Base-by-base conservation (phyloP, 1,284 basidiomycete species). In the Papiliotrema fonsecae region DNA sequence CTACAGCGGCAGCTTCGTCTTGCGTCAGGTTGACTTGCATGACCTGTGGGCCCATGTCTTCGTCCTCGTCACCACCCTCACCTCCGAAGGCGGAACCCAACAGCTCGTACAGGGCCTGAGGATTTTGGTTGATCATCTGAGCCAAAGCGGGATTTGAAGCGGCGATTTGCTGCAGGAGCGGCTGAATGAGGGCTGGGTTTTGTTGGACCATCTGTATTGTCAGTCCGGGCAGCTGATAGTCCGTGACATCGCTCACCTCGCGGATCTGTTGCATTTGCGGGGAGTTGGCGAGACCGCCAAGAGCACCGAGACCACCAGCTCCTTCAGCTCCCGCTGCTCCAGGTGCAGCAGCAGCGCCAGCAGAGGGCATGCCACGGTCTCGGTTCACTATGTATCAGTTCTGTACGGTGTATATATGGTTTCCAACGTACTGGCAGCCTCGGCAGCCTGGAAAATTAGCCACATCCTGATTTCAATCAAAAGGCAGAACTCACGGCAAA, bases 1-100 rank as follows among this genome's bases (percentile, higher is more conserved):
- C 80, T 56, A 97, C 93, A 5, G 91, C 88, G 42, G 81, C 88
- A 46, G 80, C 78, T 72, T 97, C 92, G 55, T 92, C 88, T 41
- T 80, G 78, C 6, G 89, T 92, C 50, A 75, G 54, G 50, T 70
- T 56, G 34, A 94, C 80, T 49, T 83, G 81, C 54, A 94, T 76
- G 10, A 87, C 81, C 43, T 84, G 83, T 1, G 80, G 77, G 49
- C 82, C 84, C 30, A 81, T 61, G 4, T 52, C 61, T 2, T 58
- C 72, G 3, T 72, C 81, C 1, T 77, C 81, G 19, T 72, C 74
- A 18, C 74, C 77, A 1, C 76, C 81, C 0, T 72, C 77, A 18
- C 66, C 77, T 54, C 60, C 72, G 3, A 64, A 73, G 21, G 57
- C 65, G 13, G 59, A 60, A 16, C 79, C 82, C 36, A 92, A 76